Evolutionary conservation across 306 rosid genomes (phyloP).

Genomic region (Fragaria vesca): DNA sequence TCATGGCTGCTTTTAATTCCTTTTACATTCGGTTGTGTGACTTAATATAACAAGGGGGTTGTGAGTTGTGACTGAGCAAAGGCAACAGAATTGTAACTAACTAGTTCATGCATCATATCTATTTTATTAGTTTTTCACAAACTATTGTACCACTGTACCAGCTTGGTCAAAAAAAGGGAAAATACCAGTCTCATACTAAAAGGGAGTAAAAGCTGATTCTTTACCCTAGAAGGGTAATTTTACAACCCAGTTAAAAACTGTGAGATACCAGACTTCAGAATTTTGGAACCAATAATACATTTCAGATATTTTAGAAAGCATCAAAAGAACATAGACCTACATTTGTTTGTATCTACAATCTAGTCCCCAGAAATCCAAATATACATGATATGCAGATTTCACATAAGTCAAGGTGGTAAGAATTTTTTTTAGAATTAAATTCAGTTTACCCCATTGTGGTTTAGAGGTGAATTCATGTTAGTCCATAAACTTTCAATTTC

Average conservation of each 20-base stretch:
- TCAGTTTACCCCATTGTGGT: too few relatives aligned
- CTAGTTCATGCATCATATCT: neutral
- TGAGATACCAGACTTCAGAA: neutral
- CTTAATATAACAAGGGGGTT: neutral
- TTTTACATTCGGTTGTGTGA: conserved; percentile 15
- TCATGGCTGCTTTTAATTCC: conserved; percentile 31
- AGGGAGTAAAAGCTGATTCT: neutral
- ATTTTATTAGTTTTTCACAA: too few relatives aligned
- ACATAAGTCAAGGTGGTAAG: neutral
- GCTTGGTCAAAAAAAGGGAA: neutral
- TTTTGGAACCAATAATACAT: neutral
- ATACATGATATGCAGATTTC: neutral
- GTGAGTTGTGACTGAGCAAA: neutral
- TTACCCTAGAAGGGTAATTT: conserved; percentile 1
- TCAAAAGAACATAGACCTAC: neutral
- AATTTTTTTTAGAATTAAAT: neutral
- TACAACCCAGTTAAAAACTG: neutral
- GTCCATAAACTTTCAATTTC: too few relatives aligned
- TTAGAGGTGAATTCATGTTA: too few relatives aligned
- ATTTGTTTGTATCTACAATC: neutral
- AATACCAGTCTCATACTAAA: neutral
- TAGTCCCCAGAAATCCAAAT: neutral
- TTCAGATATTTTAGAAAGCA: conserved; percentile 7
- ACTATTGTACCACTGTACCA: too few relatives aligned
- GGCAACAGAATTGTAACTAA: neutral